Base-by-base conservation (phyloP, 257 asterid genomes). In the Primulina huaijiensis region DNA sequence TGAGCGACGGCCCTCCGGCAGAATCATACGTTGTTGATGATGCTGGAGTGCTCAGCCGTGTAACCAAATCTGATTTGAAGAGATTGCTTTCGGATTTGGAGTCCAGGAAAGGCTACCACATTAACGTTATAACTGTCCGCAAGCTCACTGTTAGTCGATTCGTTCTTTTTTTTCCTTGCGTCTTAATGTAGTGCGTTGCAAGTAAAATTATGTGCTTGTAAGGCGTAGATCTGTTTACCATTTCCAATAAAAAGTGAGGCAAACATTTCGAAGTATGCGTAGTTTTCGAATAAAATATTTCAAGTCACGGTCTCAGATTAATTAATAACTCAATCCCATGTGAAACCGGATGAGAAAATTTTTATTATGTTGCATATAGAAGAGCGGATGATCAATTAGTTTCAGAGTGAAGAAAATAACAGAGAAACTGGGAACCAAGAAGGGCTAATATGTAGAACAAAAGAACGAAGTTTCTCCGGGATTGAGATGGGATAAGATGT, bases 11-110 rank as follows among this genome's bases (percentile, higher is more conserved):
- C 65, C 97, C 99, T 1, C 88, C 97, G 0, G 82, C 86, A 33
- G 99, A 90, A 1, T 68, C 93, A 4, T 90, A 79, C 76, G 96
- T 91, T 5, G 65, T 87, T 67, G 99, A 91, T 68, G 99, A 93
- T 74, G 99, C 99, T 31, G 96, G 96, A 31, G 99, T 93, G 19
- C 99, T 94, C 29, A 91, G 96, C 82, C 88, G 96, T 12, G 84
- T 89, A 7, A 94, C 99, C 1, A 88, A 78, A 65, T 91, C 97
- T 35, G 99, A 94, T 64, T 70, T 94, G 89, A 91, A 91, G 83
- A 82, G 84, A 74, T 77, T 91, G 80, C 62, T 94, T 74, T 70
- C 92, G 25, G 97, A 88, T 86, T 88, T 94, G 82, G 99, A 91
- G 86, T 89, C 84, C 16, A 86, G 97, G 71, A 94, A 94, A 69